Conservation (phyloP, 805 yeast genomes). For the Ogataea neopini region DNA sequence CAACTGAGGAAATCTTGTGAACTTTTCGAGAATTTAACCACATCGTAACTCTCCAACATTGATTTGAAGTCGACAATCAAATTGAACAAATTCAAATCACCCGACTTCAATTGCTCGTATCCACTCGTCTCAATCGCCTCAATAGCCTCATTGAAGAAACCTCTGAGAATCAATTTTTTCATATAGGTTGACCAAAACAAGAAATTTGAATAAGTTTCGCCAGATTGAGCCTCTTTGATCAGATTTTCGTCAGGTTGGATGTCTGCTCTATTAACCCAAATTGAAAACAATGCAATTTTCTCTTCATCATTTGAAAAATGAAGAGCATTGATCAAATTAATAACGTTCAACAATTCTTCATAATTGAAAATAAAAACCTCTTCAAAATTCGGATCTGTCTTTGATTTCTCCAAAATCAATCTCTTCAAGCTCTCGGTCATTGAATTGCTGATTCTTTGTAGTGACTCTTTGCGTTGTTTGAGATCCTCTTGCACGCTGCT, state of each 20-base stretch:
- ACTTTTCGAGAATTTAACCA: conserved; percentile 35
- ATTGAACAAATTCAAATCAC: conserved; percentile 33
- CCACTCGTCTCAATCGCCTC: conserved; percentile 46
- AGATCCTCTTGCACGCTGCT: conserved; percentile 36
- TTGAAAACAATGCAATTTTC: conserved; percentile 46
- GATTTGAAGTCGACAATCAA: conserved; percentile 43
- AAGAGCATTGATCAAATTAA: conserved; percentile 59
- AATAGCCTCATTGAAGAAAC: conserved; percentile 57
- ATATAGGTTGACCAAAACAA: conserved; percentile 64
- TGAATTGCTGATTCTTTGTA: conserved; percentile 28
- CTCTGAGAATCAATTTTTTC: conserved; percentile 59
- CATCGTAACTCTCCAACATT: conserved; percentile 42
- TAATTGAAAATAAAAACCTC: conserved; percentile 29
- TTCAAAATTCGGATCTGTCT: conserved; percentile 20
- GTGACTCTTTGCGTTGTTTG: conserved; percentile 39
- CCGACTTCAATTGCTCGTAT: conserved; percentile 40
- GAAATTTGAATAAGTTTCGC: conserved; percentile 47
- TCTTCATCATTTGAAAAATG: conserved; percentile 45
- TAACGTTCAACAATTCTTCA: conserved; percentile 48
- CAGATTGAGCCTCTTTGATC: conserved; percentile 45
- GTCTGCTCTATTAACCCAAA: conserved; percentile 72
- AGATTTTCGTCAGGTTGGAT: conserved; percentile 60
- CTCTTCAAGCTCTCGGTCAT: conserved; percentile 32
- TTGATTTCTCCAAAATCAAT: conserved; percentile 33
- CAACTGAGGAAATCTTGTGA: conserved; percentile 47